Evolutionary conservation across 164 flowering plant genomes (phyloP).

Genomic region (Taxillus chinensis): DNA sequence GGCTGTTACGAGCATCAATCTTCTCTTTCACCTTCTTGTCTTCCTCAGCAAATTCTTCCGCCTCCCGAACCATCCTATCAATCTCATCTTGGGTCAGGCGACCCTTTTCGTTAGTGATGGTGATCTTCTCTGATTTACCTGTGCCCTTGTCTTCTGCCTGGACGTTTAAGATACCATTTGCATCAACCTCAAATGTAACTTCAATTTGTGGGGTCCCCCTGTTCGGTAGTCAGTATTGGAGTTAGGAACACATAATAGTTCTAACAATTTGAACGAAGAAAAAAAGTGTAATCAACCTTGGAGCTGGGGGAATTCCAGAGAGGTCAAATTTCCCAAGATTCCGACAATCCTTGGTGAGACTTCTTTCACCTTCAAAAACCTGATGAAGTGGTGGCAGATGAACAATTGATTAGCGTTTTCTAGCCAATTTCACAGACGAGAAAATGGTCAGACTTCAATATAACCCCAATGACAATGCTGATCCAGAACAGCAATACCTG

Average conservation of each 20-base stretch:
- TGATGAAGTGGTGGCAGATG: constrained; percentile 5
- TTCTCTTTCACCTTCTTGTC: constrained; percentile 83
- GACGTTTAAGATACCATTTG: constrained; percentile 74
- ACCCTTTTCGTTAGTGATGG: constrained; percentile 82
- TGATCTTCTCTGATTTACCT: constrained; percentile 70
- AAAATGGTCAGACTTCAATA: too few species aligned
- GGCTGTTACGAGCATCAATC: constrained; percentile 75
- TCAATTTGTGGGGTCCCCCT: constrained; percentile 89
- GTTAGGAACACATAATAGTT: neutral
- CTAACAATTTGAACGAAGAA: neutral
- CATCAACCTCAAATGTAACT: constrained; percentile 79
- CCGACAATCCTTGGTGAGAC: constrained; percentile 83
- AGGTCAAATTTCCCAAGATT: constrained; percentile 73
- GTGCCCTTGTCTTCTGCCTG: constrained; percentile 78
- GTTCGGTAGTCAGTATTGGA: constrained; percentile 11
- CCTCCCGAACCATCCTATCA: constrained; percentile 76
- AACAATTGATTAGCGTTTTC: too few species aligned
- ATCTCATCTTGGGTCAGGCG: constrained; percentile 76
- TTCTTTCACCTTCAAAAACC: constrained; percentile 95
- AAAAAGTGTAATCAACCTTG: constrained; percentile 36
- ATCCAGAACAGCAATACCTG: constrained; percentile 31
- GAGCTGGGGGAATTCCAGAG: constrained; percentile 76
- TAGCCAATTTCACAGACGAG: too few species aligned
- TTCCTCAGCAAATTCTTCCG: constrained; percentile 85
- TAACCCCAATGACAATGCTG: too few species aligned